Conservation (phyloP, 495 filamentous ascomycete genomes). For the Aspergillus homomorphus region DNA sequence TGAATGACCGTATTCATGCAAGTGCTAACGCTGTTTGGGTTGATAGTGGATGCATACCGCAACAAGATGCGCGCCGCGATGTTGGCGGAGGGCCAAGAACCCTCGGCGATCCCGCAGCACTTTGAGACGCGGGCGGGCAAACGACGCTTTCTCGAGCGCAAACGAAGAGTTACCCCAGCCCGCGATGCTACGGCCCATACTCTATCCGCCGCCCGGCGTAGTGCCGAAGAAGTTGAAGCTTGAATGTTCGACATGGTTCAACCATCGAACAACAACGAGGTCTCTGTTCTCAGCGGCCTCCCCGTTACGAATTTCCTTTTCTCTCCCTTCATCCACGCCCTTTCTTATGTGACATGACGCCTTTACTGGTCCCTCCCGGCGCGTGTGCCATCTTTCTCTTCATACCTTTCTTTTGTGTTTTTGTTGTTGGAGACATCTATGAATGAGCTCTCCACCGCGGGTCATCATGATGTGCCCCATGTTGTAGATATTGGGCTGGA, state of each 20-base stretch:
- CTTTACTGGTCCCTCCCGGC: conserved; percentile 2
- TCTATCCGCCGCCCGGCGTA: conserved; percentile 31
- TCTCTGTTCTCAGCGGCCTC: neutral
- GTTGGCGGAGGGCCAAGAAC: conserved; percentile 68
- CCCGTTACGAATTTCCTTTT: conserved; percentile 4
- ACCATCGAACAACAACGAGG: neutral
- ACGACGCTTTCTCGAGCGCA: conserved; percentile 73
- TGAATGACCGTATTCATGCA: neutral
- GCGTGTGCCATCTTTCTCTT: neutral
- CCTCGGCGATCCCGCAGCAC: conserved; percentile 68
- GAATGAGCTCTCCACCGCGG: neutral
- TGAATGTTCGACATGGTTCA: conserved; percentile 8
- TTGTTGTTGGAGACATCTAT: neutral
- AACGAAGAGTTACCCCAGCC: conserved; percentile 16
- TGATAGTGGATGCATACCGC: conserved; percentile 87
- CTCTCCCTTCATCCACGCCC: neutral
- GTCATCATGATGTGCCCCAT: neutral
- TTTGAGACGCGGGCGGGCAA: conserved; percentile 90
- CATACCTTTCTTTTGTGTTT: neutral
- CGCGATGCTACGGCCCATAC: conserved; percentile 13
- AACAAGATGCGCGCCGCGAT: conserved; percentile 87
- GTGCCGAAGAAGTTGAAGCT: conserved; percentile 44
- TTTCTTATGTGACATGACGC: conserved; percentile 6
- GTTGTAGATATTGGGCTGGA: neutral
- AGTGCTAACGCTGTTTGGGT: neutral